Conservation (phyloP, 352 stramenopile species). For the Globisporangium cederbergense region DNA sequence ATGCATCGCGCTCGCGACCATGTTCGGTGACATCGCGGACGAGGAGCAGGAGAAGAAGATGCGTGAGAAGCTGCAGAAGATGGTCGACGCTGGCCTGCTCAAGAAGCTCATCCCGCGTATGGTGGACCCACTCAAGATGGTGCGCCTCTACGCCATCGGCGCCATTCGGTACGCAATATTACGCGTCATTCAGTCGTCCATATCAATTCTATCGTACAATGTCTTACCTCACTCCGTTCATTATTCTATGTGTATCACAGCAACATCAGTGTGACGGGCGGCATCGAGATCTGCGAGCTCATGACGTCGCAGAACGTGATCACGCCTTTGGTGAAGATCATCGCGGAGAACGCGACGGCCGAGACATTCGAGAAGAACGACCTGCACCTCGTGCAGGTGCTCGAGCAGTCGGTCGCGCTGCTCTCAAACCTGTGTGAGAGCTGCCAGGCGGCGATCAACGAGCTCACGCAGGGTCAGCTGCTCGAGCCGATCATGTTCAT, state of each 20-base stretch:
- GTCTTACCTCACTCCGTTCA: too few relatives aligned
- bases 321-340: conserved; percentile 72
- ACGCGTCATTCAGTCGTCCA: neutral
- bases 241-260: conserved; percentile 14
- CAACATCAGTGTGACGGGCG: conserved; percentile 87
- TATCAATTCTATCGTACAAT: too few relatives aligned
- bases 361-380: conserved; percentile 55
- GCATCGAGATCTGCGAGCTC: conserved; percentile 76
- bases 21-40: conserved; percentile 71
- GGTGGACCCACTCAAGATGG: conserved; percentile 80
- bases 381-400: conserved; percentile 61
- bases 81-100: conserved; percentile 76
- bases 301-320: conserved; percentile 78
- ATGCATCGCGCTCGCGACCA: conserved; percentile 79
- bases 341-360: conserved; percentile 52
- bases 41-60: conserved; percentile 57
- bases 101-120: conserved; percentile 83
- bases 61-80: conserved; percentile 63
- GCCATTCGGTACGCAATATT: conserved; percentile 41
- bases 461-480: conserved; percentile 73
- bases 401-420: conserved; percentile 79
- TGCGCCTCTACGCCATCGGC: conserved; percentile 77
- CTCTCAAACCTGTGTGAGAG: conserved; percentile 84
- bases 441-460: conserved; percentile 72
- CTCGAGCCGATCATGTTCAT: conserved; percentile 76